A percentile compares a stretch with the other conserved stretches of the same genome.
These are phyloP conservation scores for Aspergillus clavatus DNA, from an alignment of 2,329 filamentous ascomycete species.

Conservation along the genomic window DNA sequence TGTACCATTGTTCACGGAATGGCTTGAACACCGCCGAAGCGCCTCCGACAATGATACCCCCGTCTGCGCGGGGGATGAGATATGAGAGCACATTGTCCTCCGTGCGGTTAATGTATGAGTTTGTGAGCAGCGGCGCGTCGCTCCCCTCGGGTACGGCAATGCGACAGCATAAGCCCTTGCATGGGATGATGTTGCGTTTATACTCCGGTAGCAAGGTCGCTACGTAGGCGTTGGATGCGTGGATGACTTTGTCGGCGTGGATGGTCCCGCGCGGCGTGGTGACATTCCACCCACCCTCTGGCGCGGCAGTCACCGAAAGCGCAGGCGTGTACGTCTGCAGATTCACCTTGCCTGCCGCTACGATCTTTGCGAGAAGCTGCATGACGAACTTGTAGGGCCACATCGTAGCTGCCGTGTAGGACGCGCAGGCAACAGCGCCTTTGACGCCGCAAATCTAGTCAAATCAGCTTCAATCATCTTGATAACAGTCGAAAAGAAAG, in stretches of 20 bases:
- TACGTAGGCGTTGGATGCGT: constrained; percentile 82
- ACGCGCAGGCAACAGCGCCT: constrained; percentile 31
- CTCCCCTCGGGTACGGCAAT: constrained; percentile 27
- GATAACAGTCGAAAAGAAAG: neutral
- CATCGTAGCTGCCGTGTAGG: constrained; percentile 29
- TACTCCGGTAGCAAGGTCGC: constrained; percentile 69
- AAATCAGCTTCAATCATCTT: neutral
- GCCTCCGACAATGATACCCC: constrained; percentile 59
- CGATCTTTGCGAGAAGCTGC: constrained; percentile 57
- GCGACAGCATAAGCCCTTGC: constrained; percentile 54
- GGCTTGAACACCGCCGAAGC: constrained; percentile 45
- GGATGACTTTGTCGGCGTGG: constrained; percentile 59
- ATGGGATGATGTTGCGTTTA: constrained; percentile 68
- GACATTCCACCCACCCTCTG: constrained; percentile 46
- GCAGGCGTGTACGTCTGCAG: constrained; percentile 52
- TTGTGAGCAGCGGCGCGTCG: constrained; percentile 32
- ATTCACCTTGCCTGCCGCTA: constrained; percentile 44
- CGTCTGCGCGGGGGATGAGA: constrained; percentile 55
- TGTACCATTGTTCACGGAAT: constrained; percentile 41
- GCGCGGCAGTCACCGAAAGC: constrained; percentile 16
- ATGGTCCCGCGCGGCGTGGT: constrained; percentile 63
- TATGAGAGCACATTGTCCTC: constrained; percentile 55
- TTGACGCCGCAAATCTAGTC: constrained; percentile 37
- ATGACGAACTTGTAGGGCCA: constrained; percentile 76
- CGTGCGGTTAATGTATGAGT: constrained; percentile 54